Base-by-base conservation (phyloP, 345 rosid species). In the Punica granatum region DNA sequence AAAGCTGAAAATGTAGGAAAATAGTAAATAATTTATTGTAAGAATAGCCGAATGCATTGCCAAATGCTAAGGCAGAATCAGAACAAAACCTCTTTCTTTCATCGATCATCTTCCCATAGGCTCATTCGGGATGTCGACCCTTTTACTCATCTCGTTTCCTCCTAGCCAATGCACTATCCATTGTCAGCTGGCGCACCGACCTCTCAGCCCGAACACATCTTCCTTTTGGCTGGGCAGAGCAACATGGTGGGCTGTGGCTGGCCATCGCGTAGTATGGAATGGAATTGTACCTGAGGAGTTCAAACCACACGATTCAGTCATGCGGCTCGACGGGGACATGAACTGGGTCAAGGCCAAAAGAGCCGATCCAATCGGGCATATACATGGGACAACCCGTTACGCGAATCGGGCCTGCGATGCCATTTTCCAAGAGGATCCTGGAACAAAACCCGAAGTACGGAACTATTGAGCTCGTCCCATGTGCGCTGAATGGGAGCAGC, bases 241-340 rank as follows among this genome's bases (percentile, higher is more conserved):
- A 93, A 93, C 85, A 93, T 88, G 92, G 86, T 87, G 2, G 96
- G 98, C 25, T 89, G 93, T 5, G 98, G 97, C 66, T 53, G 76
- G 75, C 0, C 72, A 77, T 30, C 54, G 43, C 14, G 16, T 69
- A 25, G 32, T 63, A 8, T 93, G 98, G 98, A 92, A 93, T 74
- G 83, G 90, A 1, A 48, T 87, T 3, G 63, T 90, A 37, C 97
- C 98, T 0, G 80, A 71, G 0, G 84, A 93, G 67, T 89, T 86
- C 73, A 69, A 69, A 10, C 77, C 91, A 6, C 80, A 81, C 73
- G 85, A 84, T 3, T 74, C 72, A 1, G 77, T 87, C 56, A 70
- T 80, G 70, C 86, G 90, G 4, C 68, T 90, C 60, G 60, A 75
- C 31, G 87, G 84, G 13, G 60, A 81, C 28, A 86, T 81, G 60